Conservation (phyloP, 148 eudicot genomes). For the Persicaria maculosa region DNA sequence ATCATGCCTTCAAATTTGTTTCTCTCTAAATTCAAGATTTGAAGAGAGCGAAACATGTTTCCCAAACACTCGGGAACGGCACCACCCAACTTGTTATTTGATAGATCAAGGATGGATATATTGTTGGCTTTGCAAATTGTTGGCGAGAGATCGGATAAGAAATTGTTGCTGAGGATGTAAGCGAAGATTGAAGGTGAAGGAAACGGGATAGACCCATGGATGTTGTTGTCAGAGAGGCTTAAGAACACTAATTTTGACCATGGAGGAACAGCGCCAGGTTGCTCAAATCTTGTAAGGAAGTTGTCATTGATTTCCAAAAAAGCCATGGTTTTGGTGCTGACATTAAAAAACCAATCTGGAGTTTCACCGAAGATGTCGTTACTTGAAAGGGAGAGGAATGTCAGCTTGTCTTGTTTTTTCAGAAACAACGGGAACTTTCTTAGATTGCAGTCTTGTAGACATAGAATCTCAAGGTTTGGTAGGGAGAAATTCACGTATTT, state of each 20-base stretch:
- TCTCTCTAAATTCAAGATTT: no score
- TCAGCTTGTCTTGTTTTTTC: conserved; percentile 20
- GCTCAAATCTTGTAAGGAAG: conserved; percentile 28
- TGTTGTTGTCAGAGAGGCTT: conserved; percentile 17
- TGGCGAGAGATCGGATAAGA: no score
- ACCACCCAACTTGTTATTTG: no score
- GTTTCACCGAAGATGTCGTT: conserved; percentile 28
- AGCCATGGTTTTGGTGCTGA: conserved; percentile 18
- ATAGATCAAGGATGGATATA: no score
- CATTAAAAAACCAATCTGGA: conserved; percentile 35
- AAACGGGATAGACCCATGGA: no score
- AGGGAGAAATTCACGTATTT: background rate
- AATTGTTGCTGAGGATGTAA: no score
- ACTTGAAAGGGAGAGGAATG: conserved; percentile 26
- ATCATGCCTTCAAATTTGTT: no score
- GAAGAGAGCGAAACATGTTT: no score
- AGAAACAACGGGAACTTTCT: conserved; percentile 4
- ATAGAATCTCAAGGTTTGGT: conserved; percentile 23
- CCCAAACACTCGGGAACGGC: no score
- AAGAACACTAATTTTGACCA: conserved; percentile 7
- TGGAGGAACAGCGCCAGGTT: background rate
- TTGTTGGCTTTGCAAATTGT: no score
- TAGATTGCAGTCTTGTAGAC: conserved; percentile 29
- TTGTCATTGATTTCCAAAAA: conserved; percentile 33
- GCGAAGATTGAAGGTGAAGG: no score